phyloP scores from a whole-genome alignment of 2,329 filamentous ascomycete genomes.

The Colletotrichum liriopes region DNA sequence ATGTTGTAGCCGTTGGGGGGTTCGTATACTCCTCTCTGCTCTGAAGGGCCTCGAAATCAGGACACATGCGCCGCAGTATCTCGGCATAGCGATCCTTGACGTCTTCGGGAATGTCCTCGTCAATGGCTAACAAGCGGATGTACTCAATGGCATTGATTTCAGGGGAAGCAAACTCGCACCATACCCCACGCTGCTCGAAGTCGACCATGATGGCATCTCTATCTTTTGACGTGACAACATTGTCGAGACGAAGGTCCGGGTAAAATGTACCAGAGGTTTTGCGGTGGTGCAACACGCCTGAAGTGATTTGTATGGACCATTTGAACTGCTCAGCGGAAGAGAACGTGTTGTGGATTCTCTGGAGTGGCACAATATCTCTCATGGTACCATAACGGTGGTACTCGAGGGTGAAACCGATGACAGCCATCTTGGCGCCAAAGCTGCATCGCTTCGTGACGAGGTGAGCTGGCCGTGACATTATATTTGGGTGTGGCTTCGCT shows the following conservation, averaged over 20 bases:
- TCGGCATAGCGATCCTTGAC: conserved; percentile 58
- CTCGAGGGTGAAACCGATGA: conserved; percentile 71
- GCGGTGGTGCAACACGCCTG: conserved; percentile 66
- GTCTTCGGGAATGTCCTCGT: conserved; percentile 61
- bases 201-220: conserved; percentile 71
- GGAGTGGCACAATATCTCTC: conserved; percentile 68
- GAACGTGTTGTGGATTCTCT: conserved; percentile 63
- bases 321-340: conserved; percentile 62
- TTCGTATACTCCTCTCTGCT: conserved; percentile 63
- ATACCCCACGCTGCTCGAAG: conserved; percentile 75
- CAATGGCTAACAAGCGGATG: conserved; percentile 66
- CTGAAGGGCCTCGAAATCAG: conserved; percentile 61
- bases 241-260: conserved; percentile 73
- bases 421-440: conserved; percentile 70
- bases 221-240: conserved; percentile 67
- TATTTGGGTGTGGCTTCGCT: conserved; percentile 66
- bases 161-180: conserved; percentile 74
- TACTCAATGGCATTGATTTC: conserved; percentile 74
- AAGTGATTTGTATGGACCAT: conserved; percentile 69
- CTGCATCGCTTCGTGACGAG: conserved; percentile 70
- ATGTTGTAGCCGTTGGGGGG: conserved; percentile 69
- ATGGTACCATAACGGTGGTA: conserved; percentile 70
- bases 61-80: conserved; percentile 61
- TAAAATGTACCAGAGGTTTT: conserved; percentile 65
- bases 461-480: conserved; percentile 67